These are phyloP conservation scores for Trichosanthes truncata DNA, from an alignment of 306 rosid genomes.

Conservation along the genomic window DNA sequence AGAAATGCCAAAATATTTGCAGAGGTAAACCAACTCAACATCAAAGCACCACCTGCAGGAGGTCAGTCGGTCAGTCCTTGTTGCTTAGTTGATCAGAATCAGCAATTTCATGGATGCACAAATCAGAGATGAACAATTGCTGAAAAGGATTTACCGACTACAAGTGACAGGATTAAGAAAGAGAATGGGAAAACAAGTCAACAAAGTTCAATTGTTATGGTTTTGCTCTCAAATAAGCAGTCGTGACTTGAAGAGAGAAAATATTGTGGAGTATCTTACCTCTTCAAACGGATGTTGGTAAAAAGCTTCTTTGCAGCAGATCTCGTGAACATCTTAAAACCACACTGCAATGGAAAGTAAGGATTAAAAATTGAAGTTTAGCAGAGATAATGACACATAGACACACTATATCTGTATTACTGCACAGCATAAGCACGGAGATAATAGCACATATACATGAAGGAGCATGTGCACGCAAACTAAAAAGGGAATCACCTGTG, in stretches of 20 bases:
- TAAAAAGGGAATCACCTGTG: slow-evolving; percentile 44
- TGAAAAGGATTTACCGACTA: neutral
- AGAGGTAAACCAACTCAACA: slow-evolving; percentile 73
- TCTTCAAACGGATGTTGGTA: slow-evolving; percentile 68
- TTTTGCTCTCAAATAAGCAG: neutral
- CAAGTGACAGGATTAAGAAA: neutral
- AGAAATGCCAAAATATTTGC: slow-evolving; percentile 62
- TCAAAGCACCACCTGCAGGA: slow-evolving; percentile 94
- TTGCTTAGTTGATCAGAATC: neutral
- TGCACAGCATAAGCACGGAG: neutral
- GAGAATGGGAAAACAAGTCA: neutral
- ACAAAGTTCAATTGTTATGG: neutral
- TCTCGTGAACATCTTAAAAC: slow-evolving; percentile 95
- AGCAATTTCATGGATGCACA: neutral
- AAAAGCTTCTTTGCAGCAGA: slow-evolving; percentile 90
- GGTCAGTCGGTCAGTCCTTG: neutral
- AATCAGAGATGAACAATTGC: neutral
- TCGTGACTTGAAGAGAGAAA: neutral
- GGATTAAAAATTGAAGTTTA: neutral
- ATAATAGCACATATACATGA: neutral
- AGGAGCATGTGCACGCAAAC: neutral
- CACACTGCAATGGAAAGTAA: slow-evolving; percentile 53
- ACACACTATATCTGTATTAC: neutral
- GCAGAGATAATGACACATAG: slow-evolving; percentile 1
- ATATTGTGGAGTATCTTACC: slow-evolving; percentile 26